Evolutionary conservation across 2,329 filamentous ascomycete genomes (phyloP).

Genomic region (Pseudogymnoascus sp.): DNA sequence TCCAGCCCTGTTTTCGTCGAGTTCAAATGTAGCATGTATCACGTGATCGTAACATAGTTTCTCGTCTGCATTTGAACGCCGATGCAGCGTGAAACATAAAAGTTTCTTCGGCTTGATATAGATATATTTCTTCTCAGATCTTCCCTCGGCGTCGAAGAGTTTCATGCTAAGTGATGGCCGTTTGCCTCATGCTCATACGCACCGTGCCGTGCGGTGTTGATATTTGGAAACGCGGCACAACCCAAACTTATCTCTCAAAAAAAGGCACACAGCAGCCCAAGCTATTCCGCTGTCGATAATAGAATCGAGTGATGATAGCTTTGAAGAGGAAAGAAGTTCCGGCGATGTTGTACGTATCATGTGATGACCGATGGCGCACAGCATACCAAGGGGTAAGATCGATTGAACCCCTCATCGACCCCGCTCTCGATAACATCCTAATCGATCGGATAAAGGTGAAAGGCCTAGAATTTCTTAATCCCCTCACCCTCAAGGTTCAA

Average conservation of each 20-base stretch:
- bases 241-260: not conserved
- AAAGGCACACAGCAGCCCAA: not conserved
- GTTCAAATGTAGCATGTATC: not conserved
- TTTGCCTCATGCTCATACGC: not conserved
- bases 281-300: not conserved
- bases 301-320: not conserved
- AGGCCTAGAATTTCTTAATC: not conserved
- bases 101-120: not conserved
- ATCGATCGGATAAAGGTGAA: conserved; percentile 4
- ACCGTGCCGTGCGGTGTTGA: not conserved
- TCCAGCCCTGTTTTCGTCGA: not conserved
- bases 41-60: not conserved
- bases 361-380: not conserved
- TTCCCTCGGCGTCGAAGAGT: not conserved
- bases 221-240: not conserved
- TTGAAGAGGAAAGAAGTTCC: no score
- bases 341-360: not conserved
- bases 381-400: not conserved
- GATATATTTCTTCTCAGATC: not conserved
- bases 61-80: not conserved
- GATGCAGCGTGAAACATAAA: no score
- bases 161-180: not conserved
- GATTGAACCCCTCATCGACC: conserved; percentile 1
- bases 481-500: not conserved
- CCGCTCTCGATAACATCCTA: conserved; percentile 7